These are phyloP conservation scores for Corymbia citriodora DNA, from an alignment of 441 rosid species.

Conservation along the genomic window DNA sequence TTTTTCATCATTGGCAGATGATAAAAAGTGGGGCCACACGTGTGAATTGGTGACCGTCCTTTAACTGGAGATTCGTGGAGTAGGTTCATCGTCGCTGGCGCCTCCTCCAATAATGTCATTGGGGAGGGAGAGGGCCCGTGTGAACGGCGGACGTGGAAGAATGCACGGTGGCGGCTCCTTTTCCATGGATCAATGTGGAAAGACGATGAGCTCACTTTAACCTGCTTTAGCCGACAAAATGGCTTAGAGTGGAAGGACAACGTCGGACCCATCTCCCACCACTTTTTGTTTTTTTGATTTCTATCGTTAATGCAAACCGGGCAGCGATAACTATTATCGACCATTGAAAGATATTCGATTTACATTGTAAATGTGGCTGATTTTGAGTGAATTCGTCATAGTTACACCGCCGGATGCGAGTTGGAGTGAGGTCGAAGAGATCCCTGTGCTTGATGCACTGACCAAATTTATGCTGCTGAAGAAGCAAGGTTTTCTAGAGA, in stretches of 20 bases:
- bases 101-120: not conserved
- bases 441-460: no score
- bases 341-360: no score
- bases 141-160: not conserved
- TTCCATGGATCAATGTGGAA: not conserved
- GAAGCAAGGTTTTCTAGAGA: not conserved
- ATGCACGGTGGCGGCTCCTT: not conserved
- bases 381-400: no score
- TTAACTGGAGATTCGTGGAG: not conserved
- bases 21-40: not conserved
- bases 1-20: not conserved
- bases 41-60: not conserved
- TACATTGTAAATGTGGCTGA: fast-evolving
- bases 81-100: not conserved
- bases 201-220: not conserved
- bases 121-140: not conserved
- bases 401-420: no score
- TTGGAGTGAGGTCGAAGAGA: not conserved
- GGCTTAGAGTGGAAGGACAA: not conserved
- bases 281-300: not conserved
- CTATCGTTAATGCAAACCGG: not conserved
- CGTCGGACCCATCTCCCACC: not conserved
- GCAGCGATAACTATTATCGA: no score
- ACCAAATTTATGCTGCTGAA: no score
- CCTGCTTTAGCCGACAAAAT: not conserved